phyloP scores from a whole-genome alignment of 306 rosid species.

The Fragaria nilgerrensis region DNA sequence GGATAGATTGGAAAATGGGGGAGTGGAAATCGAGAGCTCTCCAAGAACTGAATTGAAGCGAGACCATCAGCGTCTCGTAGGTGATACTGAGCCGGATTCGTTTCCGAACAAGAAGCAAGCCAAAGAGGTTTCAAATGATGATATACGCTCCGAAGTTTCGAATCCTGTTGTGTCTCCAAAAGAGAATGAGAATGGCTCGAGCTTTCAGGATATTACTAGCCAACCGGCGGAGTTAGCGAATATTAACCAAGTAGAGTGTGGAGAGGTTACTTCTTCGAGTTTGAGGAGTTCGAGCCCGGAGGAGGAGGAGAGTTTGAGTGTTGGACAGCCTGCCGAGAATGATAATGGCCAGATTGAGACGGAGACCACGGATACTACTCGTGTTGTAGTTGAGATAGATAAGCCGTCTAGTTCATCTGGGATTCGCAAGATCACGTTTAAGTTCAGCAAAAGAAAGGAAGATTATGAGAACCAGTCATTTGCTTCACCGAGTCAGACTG shows the following conservation, averaged over 20 bases:
- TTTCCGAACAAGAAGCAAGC: constrained; percentile 67
- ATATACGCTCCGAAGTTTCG: constrained; percentile 79
- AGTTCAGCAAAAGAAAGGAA: constrained; percentile 83
- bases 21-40: constrained; percentile 37
- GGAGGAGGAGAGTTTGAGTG: constrained; percentile 55
- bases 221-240: constrained; percentile 47
- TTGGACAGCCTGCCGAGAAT: constrained; percentile 39
- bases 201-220: constrained; percentile 78
- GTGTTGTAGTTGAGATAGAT: constrained; percentile 80
- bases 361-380: constrained; percentile 41
- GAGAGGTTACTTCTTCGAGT: constrained; percentile 67
- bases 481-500: constrained; percentile 13
- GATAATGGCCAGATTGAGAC: constrained; percentile 36
- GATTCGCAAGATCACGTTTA: constrained; percentile 81
- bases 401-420: constrained; percentile 73
- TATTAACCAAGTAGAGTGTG: constrained; percentile 57
- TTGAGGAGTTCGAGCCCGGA: constrained; percentile 61
- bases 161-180: constrained; percentile 64
- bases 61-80: constrained; percentile 47
- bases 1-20: constrained; percentile 42
- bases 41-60: constrained; percentile 62
- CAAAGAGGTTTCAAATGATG: constrained; percentile 77
- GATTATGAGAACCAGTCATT: constrained; percentile 35
- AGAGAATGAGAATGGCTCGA: constrained; percentile 57
- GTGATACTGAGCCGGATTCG: constrained; percentile 36